Conservation (phyloP, 2,329 filamentous ascomycete species). For the Coccinonectria pachysandricola region DNA sequence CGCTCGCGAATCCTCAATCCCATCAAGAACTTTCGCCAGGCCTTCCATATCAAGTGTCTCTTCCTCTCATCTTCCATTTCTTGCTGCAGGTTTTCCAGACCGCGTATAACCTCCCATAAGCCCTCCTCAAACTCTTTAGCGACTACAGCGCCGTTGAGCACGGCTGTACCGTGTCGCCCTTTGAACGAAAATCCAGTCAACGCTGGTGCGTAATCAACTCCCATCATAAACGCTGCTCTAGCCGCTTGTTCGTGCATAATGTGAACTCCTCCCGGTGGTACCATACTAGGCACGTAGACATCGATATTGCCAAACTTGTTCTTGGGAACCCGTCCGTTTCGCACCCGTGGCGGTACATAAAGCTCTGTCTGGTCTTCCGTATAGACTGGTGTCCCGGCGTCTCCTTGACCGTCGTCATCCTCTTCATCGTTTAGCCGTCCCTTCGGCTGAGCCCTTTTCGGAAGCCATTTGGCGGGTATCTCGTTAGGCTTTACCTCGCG, state of each 20-base stretch:
- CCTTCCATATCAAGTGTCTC: conserved; percentile 61
- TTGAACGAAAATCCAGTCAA: conserved; percentile 85
- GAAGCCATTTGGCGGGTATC: conserved; percentile 69
- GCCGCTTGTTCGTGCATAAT: conserved; percentile 50
- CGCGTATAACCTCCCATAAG: conserved; percentile 56
- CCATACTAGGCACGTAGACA: conserved; percentile 84
- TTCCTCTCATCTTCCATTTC: conserved; percentile 58
- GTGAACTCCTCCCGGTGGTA: conserved; percentile 72
- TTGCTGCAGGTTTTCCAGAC: conserved; percentile 54
- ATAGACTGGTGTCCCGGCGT: conserved; percentile 46
- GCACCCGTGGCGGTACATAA: conserved; percentile 67
- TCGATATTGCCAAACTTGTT: conserved; percentile 94
- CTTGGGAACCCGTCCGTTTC: conserved; percentile 67
- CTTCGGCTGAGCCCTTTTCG: conserved; percentile 32
- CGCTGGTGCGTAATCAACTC: conserved; percentile 80
- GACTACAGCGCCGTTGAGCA: conserved; percentile 69
- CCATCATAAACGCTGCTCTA: conserved; percentile 63
- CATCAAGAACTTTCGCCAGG: conserved; percentile 60
- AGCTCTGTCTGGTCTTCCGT: conserved; percentile 56
- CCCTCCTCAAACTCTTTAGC: conserved; percentile 63
- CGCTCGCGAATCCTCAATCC: conserved; percentile 66
- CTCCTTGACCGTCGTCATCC: conserved; percentile 20
- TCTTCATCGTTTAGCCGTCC: conserved; percentile 16
- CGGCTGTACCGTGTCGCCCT: conserved; percentile 74
- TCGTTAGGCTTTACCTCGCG: conserved; percentile 68